Evolutionary conservation across 805 yeast genomes (phyloP).

Genomic region (Blastobotrys peoriensis): DNA sequence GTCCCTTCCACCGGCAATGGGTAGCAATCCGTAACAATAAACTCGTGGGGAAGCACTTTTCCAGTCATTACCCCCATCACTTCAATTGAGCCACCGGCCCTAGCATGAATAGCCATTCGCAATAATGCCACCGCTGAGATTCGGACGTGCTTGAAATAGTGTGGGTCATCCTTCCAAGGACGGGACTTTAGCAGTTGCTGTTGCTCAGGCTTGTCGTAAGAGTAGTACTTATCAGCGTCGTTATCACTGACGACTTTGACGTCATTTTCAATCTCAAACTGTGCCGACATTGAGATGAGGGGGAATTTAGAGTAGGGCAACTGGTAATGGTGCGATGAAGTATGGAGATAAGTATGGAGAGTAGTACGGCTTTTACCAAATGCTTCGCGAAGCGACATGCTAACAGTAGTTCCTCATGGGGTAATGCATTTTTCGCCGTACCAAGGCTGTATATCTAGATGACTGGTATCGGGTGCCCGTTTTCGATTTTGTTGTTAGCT

Average conservation of each 20-base stretch:
- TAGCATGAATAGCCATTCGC: slow-evolving; percentile 76
- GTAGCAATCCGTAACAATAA: slow-evolving; percentile 66
- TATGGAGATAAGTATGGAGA: too few species aligned
- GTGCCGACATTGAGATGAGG: slow-evolving; percentile 4
- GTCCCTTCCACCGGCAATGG: slow-evolving; percentile 94
- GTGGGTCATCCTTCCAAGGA: slow-evolving; percentile 43
- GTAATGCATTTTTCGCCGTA: too few species aligned
- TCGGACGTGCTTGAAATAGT: slow-evolving; percentile 54
- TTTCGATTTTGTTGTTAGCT: too few species aligned
- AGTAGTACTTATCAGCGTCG: slow-evolving; percentile 22
- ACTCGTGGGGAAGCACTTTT: slow-evolving; percentile 45
- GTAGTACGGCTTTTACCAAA: too few species aligned
- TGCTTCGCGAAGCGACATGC: too few species aligned
- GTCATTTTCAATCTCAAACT: slow-evolving; percentile 27
- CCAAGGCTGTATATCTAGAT: too few species aligned
- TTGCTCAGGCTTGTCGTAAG: slow-evolving; percentile 27
- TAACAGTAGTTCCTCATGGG: too few species aligned
- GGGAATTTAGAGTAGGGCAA: too few species aligned
- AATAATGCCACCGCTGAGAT: slow-evolving; percentile 65
- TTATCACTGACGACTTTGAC: slow-evolving; percentile 18
- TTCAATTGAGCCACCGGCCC: slow-evolving; percentile 80
- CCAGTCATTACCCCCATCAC: slow-evolving; percentile 96
- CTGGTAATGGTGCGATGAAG: too few species aligned
- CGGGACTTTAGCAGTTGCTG: slow-evolving; percentile 18
- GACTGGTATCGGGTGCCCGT: too few species aligned